phyloP scores from a whole-genome alignment of 768 basidiomycete genomes.

The Trametes sanguinea region DNA sequence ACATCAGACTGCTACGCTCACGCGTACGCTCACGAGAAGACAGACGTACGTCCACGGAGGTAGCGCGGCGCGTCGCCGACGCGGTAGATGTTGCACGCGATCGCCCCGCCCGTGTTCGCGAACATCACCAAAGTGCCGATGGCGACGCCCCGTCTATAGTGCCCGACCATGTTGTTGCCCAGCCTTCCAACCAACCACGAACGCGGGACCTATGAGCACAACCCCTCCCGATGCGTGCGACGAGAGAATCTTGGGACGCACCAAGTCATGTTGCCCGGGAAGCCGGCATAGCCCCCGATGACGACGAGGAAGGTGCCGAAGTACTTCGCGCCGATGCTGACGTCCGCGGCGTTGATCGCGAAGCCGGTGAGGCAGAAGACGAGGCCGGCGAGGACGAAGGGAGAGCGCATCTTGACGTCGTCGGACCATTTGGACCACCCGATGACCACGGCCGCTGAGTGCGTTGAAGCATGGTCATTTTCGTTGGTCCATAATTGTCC shows the following conservation, averaged over 20 bases:
- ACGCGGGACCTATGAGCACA: background rate
- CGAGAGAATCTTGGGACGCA: slow-evolving; percentile 30
- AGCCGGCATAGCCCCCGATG: slow-evolving; percentile 57
- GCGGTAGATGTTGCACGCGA: slow-evolving; percentile 66
- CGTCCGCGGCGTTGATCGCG: slow-evolving; percentile 59
- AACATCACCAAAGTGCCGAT: slow-evolving; percentile 55
- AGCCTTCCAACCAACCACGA: slow-evolving; percentile 42
- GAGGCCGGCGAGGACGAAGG: slow-evolving; percentile 57
- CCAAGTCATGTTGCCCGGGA: slow-evolving; percentile 67
- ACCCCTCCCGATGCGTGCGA: background rate
- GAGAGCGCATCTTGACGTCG: slow-evolving; percentile 51
- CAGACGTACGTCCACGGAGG: slow-evolving; percentile 57
- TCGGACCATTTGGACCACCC: slow-evolving; percentile 61
- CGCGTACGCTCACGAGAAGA: too few relatives aligned
- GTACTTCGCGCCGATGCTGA: slow-evolving; percentile 57
- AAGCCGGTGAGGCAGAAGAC: slow-evolving; percentile 58
- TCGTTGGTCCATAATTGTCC: background rate
- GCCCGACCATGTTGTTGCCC: slow-evolving; percentile 64
- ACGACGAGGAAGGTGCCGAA: slow-evolving; percentile 73
- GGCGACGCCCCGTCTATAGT: slow-evolving; percentile 70
- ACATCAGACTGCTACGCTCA: too few relatives aligned
- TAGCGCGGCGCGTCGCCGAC: slow-evolving; percentile 59
- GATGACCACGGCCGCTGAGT: slow-evolving; percentile 52
- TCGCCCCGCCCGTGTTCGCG: slow-evolving; percentile 42
- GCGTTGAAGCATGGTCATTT: background rate